phyloP scores from a whole-genome alignment of 306 rosid genomes.

The Quercus glauca region DNA sequence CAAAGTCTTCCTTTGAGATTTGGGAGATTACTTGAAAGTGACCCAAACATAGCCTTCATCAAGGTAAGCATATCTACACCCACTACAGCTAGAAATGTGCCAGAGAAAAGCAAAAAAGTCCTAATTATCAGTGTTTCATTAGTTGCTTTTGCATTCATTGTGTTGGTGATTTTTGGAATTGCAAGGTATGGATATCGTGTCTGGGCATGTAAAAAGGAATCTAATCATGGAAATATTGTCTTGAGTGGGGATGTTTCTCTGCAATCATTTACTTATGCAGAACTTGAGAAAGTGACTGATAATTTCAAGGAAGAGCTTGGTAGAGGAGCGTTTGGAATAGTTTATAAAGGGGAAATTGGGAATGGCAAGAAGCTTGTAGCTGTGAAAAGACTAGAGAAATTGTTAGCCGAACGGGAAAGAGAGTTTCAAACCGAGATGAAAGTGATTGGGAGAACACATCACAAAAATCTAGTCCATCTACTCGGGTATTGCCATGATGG shows the following conservation, averaged over 20 bases:
- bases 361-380: slow-evolving; percentile 8
- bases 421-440: too few species aligned
- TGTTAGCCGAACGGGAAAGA: background rate
- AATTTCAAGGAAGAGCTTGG: slow-evolving; percentile 30
- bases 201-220: background rate
- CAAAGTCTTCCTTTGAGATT: slow-evolving; percentile 24
- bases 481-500: slow-evolving; percentile 25
- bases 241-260: slow-evolving; percentile 1
- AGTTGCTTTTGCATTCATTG: background rate
- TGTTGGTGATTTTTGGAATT: background rate
- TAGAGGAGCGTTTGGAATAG: slow-evolving; percentile 26
- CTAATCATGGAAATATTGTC: background rate
- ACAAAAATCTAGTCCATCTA: slow-evolving; percentile 23
- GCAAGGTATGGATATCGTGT: background rate
- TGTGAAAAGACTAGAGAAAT: slow-evolving; percentile 16
- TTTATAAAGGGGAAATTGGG: slow-evolving; percentile 16
- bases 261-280: background rate
- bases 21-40: background rate
- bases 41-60: background rate
- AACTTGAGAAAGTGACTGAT: background rate
- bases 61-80: slow-evolving; percentile 1
- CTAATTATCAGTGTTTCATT: background rate
- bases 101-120: background rate
- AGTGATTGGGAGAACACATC: too few species aligned
- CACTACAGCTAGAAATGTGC: background rate